phyloP scores from a whole-genome alignment of 2,329 filamentous ascomycete genomes.

The Alternaria conjuncta region DNA sequence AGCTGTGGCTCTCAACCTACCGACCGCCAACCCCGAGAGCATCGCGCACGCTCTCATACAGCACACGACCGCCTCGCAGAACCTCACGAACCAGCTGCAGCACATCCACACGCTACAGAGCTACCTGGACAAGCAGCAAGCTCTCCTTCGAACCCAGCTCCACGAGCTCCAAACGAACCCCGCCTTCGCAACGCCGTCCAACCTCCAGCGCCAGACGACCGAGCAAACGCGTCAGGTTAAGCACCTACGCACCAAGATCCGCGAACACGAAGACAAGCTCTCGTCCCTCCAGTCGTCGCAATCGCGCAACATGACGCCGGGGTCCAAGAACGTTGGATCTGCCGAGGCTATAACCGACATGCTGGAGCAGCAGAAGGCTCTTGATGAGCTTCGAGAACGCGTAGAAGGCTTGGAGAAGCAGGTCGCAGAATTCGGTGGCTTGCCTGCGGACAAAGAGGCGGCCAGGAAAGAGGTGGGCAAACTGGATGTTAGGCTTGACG shows the following conservation, averaged over 20 bases:
- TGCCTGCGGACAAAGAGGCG: constrained; percentile 73
- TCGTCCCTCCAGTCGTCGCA: constrained; percentile 47
- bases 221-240: constrained; percentile 76
- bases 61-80: constrained; percentile 38
- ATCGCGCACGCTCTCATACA: constrained; percentile 46
- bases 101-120: constrained; percentile 43
- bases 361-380: constrained; percentile 65
- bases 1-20: constrained; percentile 45
- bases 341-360: constrained; percentile 64
- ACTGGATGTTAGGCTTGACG: constrained; percentile 68
- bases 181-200: constrained; percentile 55
- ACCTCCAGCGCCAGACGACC: constrained; percentile 72
- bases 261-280: constrained; percentile 62
- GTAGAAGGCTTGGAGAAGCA: constrained; percentile 68
- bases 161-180: constrained; percentile 37
- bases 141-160: constrained; percentile 39
- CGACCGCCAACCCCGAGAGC: constrained; percentile 31
- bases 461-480: constrained; percentile 74
- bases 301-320: constrained; percentile 26
- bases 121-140: constrained; percentile 43
- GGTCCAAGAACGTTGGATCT: constrained; percentile 45
- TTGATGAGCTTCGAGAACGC: constrained; percentile 64
- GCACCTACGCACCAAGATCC: constrained; percentile 68
- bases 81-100: constrained; percentile 38
- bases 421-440: constrained; percentile 70